Evolutionary conservation across 768 basidiomycete genomes (phyloP), one percentile per base, ranked within the genome.

Genomic region (Trametes cubensis): DNA sequence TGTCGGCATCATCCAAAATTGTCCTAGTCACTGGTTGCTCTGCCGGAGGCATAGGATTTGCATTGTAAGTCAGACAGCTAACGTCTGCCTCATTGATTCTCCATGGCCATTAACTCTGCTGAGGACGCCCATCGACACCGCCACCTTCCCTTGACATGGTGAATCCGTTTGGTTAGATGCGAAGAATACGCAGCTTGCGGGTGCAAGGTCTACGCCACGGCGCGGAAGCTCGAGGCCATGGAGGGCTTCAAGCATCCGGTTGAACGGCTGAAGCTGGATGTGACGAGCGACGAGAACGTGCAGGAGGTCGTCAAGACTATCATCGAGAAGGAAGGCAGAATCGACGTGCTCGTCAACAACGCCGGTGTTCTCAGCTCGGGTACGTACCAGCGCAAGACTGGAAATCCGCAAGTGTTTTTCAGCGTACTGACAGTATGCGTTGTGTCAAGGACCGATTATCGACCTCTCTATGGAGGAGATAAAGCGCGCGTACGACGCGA

Each of bases 321-420:
- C 63, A 71, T 85, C 11, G 74, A 76, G 0, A 78, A 77, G 38
- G 81, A 86, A 49, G 89, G 89, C 0, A 79, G 71, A 60, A 85
- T 93, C 40, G 90, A 93, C 63, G 76, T 93, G 1, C 73, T 92
- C 3, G 88, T 92, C 47, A 92, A 92, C 69, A 92, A 92, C 64
- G 92, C 91, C 3, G 89, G 87, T 17, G 49, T 74, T 14, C 59
- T 66, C 10, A 71, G 68, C 52, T 60, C 83, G 65, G 85, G 87
- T 67, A n/a, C 23, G 55, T 84, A 63, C 42, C 11, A 4, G 76
- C 23, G 10, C 6, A 34, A 34, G 6, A 34, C 34, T n/a, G n/a
- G n/a, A n/a, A n/a, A n/a, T n/a, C 34, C 34, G 34, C 34, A 34
- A 34, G 34, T 2, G 5, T 6, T 11, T 38, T 14, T 8, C 25